A percentile compares a stretch with the other conserved stretches of the same genome.
phyloP scores from a whole-genome alignment of 2,329 filamentous ascomycete species.

The Ophiostoma quercus region DNA sequence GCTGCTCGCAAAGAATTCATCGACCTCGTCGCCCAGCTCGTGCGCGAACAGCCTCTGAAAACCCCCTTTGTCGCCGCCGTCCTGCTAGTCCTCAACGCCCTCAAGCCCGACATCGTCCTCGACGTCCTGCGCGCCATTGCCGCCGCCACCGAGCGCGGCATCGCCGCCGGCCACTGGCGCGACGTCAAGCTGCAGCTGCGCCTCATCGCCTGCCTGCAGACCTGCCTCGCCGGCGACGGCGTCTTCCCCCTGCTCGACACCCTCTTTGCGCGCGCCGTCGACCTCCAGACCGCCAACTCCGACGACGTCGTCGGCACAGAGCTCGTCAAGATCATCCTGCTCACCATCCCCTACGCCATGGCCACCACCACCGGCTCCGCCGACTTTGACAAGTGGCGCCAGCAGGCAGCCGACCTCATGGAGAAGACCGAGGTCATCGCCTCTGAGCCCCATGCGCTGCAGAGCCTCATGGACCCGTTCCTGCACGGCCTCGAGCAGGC shows the following conservation, averaged over 20 bases:
- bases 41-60: slow-evolving; percentile 90
- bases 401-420: slow-evolving; percentile 72
- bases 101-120: slow-evolving; percentile 68
- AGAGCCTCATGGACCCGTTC: slow-evolving; percentile 82
- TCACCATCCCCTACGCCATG: slow-evolving; percentile 89
- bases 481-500: slow-evolving; percentile 37
- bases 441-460: slow-evolving; percentile 77
- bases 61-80: slow-evolving; percentile 90
- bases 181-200: slow-evolving; percentile 86
- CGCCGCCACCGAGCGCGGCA: slow-evolving; percentile 57
- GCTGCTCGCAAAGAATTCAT: slow-evolving; percentile 69
- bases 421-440: slow-evolving; percentile 95
- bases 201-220: slow-evolving; percentile 81
- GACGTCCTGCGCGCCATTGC: slow-evolving; percentile 63
- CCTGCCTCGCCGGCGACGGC: slow-evolving; percentile 64
- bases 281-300: slow-evolving; percentile 85
- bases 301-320: slow-evolving; percentile 86
- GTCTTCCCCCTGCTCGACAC: slow-evolving; percentile 81
- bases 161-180: slow-evolving; percentile 75
- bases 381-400: slow-evolving; percentile 50
- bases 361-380: slow-evolving; percentile 57
- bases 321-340: slow-evolving; percentile 91
- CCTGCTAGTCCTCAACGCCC: slow-evolving; percentile 70
- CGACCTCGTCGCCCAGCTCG: slow-evolving; percentile 67
- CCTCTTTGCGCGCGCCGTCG: slow-evolving; percentile 85